These are phyloP conservation scores for Lizonia empirigonia DNA, from an alignment of 2,329 filamentous ascomycete species.

Conservation along the genomic window DNA sequence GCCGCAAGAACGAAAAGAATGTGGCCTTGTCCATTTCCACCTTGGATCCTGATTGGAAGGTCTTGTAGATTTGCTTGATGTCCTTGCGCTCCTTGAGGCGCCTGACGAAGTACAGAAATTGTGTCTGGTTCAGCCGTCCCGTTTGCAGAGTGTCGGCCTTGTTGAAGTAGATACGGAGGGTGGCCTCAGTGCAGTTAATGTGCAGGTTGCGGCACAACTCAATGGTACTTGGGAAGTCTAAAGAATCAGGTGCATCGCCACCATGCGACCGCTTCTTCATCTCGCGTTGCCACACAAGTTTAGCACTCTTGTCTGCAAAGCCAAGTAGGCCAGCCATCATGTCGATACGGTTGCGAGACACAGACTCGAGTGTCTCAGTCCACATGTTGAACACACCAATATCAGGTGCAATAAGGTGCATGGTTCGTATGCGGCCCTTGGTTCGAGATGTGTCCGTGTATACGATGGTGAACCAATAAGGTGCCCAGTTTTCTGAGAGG, in stretches of 20 bases:
- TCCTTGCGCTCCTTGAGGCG: constrained; percentile 85
- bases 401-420: constrained; percentile 84
- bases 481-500: constrained; percentile 68
- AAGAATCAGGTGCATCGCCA: constrained; percentile 66
- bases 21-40: constrained; percentile 70
- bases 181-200: constrained; percentile 82
- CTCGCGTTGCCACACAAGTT: constrained; percentile 83
- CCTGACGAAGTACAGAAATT: constrained; percentile 84
- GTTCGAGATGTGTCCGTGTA: constrained; percentile 80
- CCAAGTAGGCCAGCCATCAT: constrained; percentile 88
- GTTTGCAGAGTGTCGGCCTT: constrained; percentile 69
- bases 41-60: constrained; percentile 60
- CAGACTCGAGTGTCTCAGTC: constrained; percentile 81
- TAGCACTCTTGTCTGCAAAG: constrained; percentile 74
- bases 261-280: constrained; percentile 69
- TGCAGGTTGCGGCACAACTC: constrained; percentile 87
- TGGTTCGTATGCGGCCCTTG: constrained; percentile 75
- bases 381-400: constrained; percentile 75
- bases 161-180: constrained; percentile 75
- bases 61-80: constrained; percentile 73
- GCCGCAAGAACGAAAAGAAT: constrained; percentile 76
- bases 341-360: constrained; percentile 84
- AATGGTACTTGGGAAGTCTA: constrained; percentile 79
- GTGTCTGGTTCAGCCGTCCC: constrained; percentile 73
- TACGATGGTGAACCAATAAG: constrained; percentile 86